Percentiles rank a stretch among this genome's conserved stretches.
Evolutionary conservation across 345 rosid genomes (phyloP).

Genomic region (Gossypium bickii): DNA sequence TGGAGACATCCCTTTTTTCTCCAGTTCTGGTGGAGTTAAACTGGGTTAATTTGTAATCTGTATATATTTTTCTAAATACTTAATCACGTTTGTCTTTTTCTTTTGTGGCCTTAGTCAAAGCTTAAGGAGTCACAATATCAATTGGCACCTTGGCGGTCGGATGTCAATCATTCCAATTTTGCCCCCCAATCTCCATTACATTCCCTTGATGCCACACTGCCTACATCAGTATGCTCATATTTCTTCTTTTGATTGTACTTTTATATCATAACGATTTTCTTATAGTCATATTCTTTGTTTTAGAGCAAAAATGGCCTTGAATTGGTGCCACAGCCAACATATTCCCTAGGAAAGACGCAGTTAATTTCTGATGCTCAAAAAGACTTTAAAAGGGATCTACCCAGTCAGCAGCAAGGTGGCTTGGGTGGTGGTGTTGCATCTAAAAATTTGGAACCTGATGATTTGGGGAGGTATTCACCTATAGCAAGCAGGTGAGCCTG

Average conservation of each 20-base stretch:
- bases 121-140: slow-evolving; percentile 87
- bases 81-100: slow-evolving; percentile 30
- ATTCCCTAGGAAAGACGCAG: slow-evolving; percentile 45
- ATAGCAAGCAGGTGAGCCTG: slow-evolving; percentile 83
- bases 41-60: slow-evolving; percentile 19
- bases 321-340: slow-evolving; percentile 49
- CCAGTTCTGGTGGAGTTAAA: slow-evolving; percentile 15
- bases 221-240: slow-evolving; percentile 45
- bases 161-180: slow-evolving; percentile 50
- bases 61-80: slow-evolving; percentile 18
- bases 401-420: slow-evolving; percentile 49
- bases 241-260: slow-evolving; percentile 22
- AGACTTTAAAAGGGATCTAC: slow-evolving; percentile 43
- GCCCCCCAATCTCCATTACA: slow-evolving; percentile 54
- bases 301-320: slow-evolving; percentile 68
- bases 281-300: slow-evolving; percentile 22
- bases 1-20: slow-evolving; percentile 21
- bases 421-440: slow-evolving; percentile 36
- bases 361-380: slow-evolving; percentile 42
- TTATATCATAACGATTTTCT: slow-evolving; percentile 16
- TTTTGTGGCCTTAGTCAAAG: slow-evolving; percentile 56
- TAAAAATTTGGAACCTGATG: slow-evolving; percentile 54
- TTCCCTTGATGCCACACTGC: slow-evolving; percentile 44
- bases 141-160: slow-evolving; percentile 72
- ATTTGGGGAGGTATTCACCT: slow-evolving; percentile 62